Percentiles rank a stretch among this genome's conserved stretches.
Evolutionary conservation across 495 filamentous ascomycete genomes (phyloP).

Genomic region (Hypoxylon rickii): DNA sequence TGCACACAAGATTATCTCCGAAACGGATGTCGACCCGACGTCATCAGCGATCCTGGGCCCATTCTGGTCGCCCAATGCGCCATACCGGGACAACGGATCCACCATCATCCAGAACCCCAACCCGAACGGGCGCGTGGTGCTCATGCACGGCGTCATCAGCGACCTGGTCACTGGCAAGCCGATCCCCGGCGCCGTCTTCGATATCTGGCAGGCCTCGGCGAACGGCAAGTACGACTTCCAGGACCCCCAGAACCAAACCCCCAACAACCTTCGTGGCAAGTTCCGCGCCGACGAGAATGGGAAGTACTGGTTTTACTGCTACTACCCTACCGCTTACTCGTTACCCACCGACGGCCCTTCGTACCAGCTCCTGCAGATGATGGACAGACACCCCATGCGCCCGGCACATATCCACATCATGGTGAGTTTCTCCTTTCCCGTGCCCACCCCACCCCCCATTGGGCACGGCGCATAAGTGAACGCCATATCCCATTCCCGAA

Average conservation of each 20-base stretch:
- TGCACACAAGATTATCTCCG: constrained; percentile 77
- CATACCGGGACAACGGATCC: constrained; percentile 72
- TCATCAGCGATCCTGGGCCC: constrained; percentile 84
- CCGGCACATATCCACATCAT: constrained; percentile 88
- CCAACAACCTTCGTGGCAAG: constrained; percentile 85
- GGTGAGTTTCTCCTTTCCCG: constrained; percentile 49
- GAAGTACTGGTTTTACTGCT: constrained; percentile 79
- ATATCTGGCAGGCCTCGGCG: constrained; percentile 84
- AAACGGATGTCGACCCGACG: constrained; percentile 70
- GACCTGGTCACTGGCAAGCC: constrained; percentile 75
- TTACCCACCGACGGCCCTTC: constrained; percentile 76
- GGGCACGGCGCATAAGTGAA: too few species aligned
- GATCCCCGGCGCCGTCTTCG: constrained; percentile 72
- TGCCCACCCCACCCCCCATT: background rate
- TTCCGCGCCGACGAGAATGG: constrained; percentile 78
- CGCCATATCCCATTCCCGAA: too few species aligned
- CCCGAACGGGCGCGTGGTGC: constrained; percentile 63
- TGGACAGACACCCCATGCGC: constrained; percentile 83
- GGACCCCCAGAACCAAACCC: constrained; percentile 72
- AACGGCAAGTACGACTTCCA: constrained; percentile 93
- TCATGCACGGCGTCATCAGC: constrained; percentile 75
- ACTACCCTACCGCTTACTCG: constrained; percentile 79
- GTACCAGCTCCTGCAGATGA: constrained; percentile 66
- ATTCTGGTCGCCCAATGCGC: constrained; percentile 85
- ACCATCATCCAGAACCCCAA: constrained; percentile 71